Percentiles rank a stretch among this genome's conserved stretches.
Evolutionary conservation across 768 basidiomycete genomes (phyloP).

Genomic region (Jaapia argillacea): DNA sequence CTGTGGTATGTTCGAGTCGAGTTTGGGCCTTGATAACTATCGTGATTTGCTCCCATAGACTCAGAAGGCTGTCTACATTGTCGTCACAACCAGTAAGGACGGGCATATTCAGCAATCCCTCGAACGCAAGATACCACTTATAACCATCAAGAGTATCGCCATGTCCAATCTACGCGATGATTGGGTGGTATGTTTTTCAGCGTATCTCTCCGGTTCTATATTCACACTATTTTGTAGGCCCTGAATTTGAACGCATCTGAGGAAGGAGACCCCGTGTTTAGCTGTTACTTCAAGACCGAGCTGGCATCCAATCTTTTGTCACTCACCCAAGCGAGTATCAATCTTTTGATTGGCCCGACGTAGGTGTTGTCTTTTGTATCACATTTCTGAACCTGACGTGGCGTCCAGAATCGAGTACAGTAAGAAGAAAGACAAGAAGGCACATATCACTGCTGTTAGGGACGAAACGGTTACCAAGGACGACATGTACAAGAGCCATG

Average conservation of each 20-base stretch:
- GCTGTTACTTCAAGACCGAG: constrained; percentile 94
- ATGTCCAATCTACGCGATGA: constrained; percentile 90
- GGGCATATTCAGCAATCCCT: constrained; percentile 47
- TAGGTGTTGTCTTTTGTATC: constrained; percentile 28
- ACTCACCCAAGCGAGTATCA: constrained; percentile 68
- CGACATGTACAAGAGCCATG: constrained; percentile 90
- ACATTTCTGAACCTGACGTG: constrained; percentile 1
- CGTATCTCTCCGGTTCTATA: not conserved
- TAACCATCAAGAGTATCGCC: constrained; percentile 78
- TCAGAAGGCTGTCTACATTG: constrained; percentile 75
- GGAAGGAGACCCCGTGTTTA: constrained; percentile 91
- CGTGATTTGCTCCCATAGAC: constrained; percentile 37
- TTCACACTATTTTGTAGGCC: constrained; percentile 30
- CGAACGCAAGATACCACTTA: constrained; percentile 84
- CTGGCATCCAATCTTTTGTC: constrained; percentile 74
- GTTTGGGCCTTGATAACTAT: constrained; percentile 3
- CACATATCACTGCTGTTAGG: constrained; percentile 77
- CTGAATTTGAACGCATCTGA: constrained; percentile 74
- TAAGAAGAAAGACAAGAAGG: constrained; percentile 97
- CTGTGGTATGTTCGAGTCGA: constrained; percentile 61
- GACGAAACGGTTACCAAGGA: constrained; percentile 75
- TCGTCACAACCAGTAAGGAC: constrained; percentile 49
- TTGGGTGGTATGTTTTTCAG: constrained; percentile 62
- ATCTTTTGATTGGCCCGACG: constrained; percentile 66
- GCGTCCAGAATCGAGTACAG: constrained; percentile 70